Conservation (phyloP, 345 rosid species). For the Eucalyptus polybractea region DNA sequence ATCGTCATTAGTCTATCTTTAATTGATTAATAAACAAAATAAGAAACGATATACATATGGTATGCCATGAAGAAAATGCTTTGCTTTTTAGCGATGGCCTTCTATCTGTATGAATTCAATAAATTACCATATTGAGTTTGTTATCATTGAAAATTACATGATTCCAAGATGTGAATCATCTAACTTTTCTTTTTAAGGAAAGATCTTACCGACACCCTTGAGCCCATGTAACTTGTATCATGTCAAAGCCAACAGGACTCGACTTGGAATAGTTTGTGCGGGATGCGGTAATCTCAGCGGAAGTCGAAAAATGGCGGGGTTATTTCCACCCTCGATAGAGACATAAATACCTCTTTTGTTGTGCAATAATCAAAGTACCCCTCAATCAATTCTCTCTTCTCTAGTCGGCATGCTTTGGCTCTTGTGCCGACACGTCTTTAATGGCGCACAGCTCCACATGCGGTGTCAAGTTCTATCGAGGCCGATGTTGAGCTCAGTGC, state of each 20-base stretch:
- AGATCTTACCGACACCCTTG: not conserved
- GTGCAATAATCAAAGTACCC: not conserved
- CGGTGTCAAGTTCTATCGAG: not conserved
- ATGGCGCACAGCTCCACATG: not conserved
- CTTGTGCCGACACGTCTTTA: not conserved
- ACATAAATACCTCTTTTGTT: not conserved
- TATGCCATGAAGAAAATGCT: not conserved
- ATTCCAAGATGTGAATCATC: not conserved
- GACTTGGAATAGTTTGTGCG: not conserved
- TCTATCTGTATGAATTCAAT: not conserved
- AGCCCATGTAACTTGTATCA: not conserved
- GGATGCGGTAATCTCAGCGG: not conserved
- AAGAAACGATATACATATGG: not conserved
- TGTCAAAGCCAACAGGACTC: not conserved
- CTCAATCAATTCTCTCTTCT: not conserved
- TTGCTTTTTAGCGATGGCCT: not conserved
- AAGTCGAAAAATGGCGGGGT: not conserved
- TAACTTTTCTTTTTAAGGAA: not conserved
- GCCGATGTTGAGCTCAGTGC: not conserved
- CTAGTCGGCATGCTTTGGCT: not conserved
- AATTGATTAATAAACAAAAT: not conserved
- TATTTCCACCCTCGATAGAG: not conserved
- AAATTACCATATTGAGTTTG: not conserved
- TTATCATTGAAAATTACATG: not conserved
- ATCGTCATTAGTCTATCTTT: not conserved